phyloP scores from a whole-genome alignment of 768 basidiomycete species.

The Suillus placidus region DNA sequence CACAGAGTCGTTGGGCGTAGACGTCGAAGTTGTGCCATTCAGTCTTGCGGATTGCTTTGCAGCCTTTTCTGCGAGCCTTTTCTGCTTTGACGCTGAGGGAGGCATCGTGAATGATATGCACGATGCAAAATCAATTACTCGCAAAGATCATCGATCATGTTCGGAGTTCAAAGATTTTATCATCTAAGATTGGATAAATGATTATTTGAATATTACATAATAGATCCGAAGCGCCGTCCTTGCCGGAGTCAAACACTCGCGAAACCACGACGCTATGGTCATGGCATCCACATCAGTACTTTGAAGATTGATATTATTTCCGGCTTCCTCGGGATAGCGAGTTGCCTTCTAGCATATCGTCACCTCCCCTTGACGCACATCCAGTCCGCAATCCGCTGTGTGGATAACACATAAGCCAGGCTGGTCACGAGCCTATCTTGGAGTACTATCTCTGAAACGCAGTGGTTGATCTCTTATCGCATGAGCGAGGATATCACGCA shows the following conservation, averaged over 20 bases:
- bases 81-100: slow-evolving; percentile 86
- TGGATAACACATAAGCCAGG: slow-evolving; percentile 80
- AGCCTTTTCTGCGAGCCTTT: slow-evolving; percentile 93
- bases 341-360: slow-evolving; percentile 18
- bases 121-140: slow-evolving; percentile 32
- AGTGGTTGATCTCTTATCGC: slow-evolving; percentile 87
- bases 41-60: slow-evolving; percentile 72
- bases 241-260: too few relatives aligned
- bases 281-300: slow-evolving; percentile 32
- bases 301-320: slow-evolving; percentile 82
- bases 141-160: slow-evolving; percentile 17
- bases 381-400: slow-evolving; percentile 79
- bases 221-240: neutral
- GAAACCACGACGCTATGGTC: too few relatives aligned
- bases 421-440: too few relatives aligned
- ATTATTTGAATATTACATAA: slow-evolving; percentile 5
- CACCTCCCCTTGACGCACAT: neutral
- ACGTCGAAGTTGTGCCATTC: slow-evolving; percentile 50
- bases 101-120: slow-evolving; percentile 49
- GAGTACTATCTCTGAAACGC: slow-evolving; percentile 69
- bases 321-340: slow-evolving; percentile 85
- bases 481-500: slow-evolving; percentile 98
- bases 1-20: slow-evolving; percentile 66
- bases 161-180: slow-evolving; percentile 28
- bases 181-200: slow-evolving; percentile 8